Conservation (phyloP, 106 monocot species). For the Acorus calamus region DNA sequence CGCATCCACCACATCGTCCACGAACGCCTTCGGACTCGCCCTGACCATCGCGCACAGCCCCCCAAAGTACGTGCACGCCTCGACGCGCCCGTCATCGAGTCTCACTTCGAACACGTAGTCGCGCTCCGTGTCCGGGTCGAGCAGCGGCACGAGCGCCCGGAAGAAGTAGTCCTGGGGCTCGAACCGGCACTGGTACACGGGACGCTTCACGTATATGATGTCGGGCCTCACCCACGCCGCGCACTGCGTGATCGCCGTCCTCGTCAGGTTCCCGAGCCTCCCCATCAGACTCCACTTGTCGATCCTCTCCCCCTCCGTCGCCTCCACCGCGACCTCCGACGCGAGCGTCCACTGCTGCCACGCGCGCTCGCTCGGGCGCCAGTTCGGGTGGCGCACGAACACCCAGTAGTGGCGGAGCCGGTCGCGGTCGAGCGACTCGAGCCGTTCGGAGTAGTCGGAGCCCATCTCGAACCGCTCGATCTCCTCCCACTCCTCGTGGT, state of each 20-base stretch:
- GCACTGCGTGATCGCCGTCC: constrained; percentile 67
- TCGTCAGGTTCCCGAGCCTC: constrained; percentile 58
- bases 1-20: constrained; percentile 88
- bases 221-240: constrained; percentile 91
- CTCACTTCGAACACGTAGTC: constrained; percentile 41
- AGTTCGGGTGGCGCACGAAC: constrained; percentile 88
- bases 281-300: constrained; percentile 95
- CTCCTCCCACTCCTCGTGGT: constrained; percentile 78
- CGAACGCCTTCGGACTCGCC: constrained; percentile 68
- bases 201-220: constrained; percentile 78
- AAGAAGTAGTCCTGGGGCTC: constrained; percentile 93
- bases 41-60: constrained; percentile 78
- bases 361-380: constrained; percentile 46
- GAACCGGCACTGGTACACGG: constrained; percentile 86
- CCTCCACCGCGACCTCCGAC: constrained; percentile 62
- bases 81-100: constrained; percentile 29
- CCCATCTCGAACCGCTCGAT: constrained; percentile 86
- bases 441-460: constrained; percentile 36
- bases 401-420: constrained; percentile 79
- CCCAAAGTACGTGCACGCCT: constrained; percentile 59
- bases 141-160: constrained; percentile 45
- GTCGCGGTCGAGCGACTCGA: constrained; percentile 28
- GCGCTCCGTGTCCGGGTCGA: constrained; percentile 71
- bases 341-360: constrained; percentile 95
- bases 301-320: constrained; percentile 34